Conservation (phyloP, 352 stramenopile species). For the Pythium pectinolyticum region DNA sequence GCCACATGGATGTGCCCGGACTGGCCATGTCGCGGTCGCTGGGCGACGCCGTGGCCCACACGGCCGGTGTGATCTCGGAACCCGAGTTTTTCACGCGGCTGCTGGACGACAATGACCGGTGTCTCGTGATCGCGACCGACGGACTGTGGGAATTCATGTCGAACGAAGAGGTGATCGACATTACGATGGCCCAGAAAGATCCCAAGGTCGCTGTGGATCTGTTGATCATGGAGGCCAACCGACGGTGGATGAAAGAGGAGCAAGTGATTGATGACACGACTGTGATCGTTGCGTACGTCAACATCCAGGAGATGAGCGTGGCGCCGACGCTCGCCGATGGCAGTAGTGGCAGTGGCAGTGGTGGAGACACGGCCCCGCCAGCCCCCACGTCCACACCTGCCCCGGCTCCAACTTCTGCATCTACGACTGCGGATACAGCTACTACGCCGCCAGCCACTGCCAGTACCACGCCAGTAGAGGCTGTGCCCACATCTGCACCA, state of each 20-base stretch:
- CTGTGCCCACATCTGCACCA: not conserved
- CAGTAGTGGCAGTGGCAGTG: not conserved
- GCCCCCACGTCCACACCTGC: slow-evolving; percentile 7
- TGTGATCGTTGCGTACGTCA: slow-evolving; percentile 96
- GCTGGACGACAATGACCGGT: slow-evolving; percentile 86
- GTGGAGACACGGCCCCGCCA: slow-evolving; percentile 5
- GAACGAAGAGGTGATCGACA: slow-evolving; percentile 93
- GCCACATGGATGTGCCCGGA: slow-evolving; percentile 97
- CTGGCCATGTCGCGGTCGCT: slow-evolving; percentile 97
- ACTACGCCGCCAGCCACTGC: not conserved
- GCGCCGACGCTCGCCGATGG: slow-evolving; percentile 10
- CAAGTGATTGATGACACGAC: slow-evolving; percentile 99
- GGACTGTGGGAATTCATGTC: slow-evolving; percentile 99
- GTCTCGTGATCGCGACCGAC: slow-evolving; percentile 97
- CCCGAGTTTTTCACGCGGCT: slow-evolving; percentile 93
- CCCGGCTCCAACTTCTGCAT: not conserved
- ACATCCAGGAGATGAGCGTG: slow-evolving; percentile 50
- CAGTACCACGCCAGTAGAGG: not conserved
- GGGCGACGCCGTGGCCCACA: slow-evolving; percentile 96
- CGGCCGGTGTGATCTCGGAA: slow-evolving; percentile 92
- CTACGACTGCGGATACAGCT: not conserved
- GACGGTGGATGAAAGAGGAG: slow-evolving; percentile 98
- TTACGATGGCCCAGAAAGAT: slow-evolving; percentile 73
- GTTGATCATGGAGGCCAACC: slow-evolving; percentile 94
- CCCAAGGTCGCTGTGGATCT: slow-evolving; percentile 88